Percentiles rank a stretch among this genome's conserved stretches.
Conservation (phyloP, 1,284 basidiomycete genomes). For the Puccinia triticina region DNA sequence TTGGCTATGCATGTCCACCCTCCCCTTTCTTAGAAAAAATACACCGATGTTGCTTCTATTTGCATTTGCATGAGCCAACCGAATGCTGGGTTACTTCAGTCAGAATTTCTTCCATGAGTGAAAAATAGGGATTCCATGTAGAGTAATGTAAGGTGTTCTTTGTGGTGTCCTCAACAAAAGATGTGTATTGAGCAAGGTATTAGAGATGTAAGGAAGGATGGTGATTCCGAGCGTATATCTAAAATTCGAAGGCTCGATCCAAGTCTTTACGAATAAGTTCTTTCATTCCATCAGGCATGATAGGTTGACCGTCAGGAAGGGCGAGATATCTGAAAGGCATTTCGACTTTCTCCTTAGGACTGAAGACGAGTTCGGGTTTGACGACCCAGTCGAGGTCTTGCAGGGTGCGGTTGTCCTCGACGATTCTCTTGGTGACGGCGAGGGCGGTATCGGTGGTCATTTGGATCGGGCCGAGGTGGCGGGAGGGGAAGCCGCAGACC, state of each 20-base stretch:
- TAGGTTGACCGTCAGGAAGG: constrained; percentile 65
- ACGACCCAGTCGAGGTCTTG: constrained; percentile 61
- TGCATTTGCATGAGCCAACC: no score
- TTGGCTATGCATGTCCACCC: no score
- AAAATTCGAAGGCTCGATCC: constrained; percentile 47
- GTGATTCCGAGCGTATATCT: no score
- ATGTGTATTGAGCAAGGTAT: no score
- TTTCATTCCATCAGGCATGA: constrained; percentile 86
- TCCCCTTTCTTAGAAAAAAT: no score
- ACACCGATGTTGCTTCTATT: no score
- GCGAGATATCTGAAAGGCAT: constrained; percentile 82
- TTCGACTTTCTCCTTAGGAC: constrained; percentile 79
- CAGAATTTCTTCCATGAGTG: no score
- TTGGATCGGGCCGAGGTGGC: constrained; percentile 77
- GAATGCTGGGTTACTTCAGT: no score
- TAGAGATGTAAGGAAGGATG: no score
- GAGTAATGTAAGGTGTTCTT: no score
- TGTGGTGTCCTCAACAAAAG: no score
- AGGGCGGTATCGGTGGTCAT: constrained; percentile 99
- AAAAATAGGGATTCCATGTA: no score
- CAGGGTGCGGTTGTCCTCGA: constrained; percentile 66
- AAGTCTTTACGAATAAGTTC: constrained; percentile 66
- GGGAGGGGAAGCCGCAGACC: constrained; percentile 77
- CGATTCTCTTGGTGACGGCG: constrained; percentile 85
- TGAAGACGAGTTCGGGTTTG: constrained; percentile 83